phyloP scores from a whole-genome alignment of 1,284 basidiomycete genomes.

The Ceratorhiza oryzae-sativae region DNA sequence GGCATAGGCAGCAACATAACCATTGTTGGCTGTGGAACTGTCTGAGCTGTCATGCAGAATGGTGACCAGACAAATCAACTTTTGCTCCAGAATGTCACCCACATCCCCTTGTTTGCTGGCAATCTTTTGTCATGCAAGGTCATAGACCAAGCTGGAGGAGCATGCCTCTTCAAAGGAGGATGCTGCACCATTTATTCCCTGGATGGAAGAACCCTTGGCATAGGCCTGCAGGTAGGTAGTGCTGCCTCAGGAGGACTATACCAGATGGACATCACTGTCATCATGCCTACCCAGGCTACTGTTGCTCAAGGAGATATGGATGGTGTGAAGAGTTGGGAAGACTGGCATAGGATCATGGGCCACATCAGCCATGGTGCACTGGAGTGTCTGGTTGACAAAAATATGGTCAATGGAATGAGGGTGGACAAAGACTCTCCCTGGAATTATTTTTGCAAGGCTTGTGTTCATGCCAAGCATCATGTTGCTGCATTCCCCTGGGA shows the following conservation, averaged over 20 bases:
- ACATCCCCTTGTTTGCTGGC: too few relatives aligned
- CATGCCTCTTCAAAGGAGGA: background rate
- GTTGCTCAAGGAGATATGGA: too few relatives aligned
- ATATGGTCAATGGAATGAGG: background rate
- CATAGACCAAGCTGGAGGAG: too few relatives aligned
- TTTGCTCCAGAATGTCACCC: background rate
- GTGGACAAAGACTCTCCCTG: background rate
- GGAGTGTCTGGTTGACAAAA: background rate
- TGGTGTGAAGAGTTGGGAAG: too few relatives aligned
- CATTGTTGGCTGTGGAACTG: too few relatives aligned
- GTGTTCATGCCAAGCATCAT: background rate
- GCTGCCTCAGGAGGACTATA: background rate
- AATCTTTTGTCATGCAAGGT: too few relatives aligned
- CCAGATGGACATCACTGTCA: background rate
- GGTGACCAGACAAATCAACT: background rate
- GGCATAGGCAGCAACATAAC: too few relatives aligned
- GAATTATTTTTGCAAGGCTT: background rate
- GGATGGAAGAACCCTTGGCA: background rate
- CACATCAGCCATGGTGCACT: background rate
- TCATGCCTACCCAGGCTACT: too few relatives aligned
- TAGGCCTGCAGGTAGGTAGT: too few relatives aligned
- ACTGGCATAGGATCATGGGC: background rate
- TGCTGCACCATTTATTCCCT: background rate
- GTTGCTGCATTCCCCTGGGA: constrained; percentile 36
- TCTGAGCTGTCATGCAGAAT: too few relatives aligned